Base-by-base conservation (phyloP, 73 alveolate species). In the Paramecium octaurelia region DNA sequence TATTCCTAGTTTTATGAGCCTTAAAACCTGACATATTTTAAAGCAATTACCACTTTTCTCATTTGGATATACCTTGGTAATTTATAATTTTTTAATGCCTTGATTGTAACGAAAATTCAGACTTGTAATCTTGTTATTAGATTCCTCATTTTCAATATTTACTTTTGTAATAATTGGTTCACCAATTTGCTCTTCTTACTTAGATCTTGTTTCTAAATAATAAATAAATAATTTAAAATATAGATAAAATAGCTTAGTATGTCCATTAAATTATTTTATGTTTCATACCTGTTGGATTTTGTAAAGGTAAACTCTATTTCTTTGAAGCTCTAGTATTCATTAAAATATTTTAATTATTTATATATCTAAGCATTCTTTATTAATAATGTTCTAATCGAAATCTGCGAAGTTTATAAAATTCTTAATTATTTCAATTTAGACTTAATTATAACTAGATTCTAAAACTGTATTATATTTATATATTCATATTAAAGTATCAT, bases 281-380 rank as follows among this genome's bases (percentile, higher is more conserved):
- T 64, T 54, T 31, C 29, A 64, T 64, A 64, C 84, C 84, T 64
- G 84, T 27, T 4, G 29, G 20, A 31, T 27, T 31, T 27, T 64
- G 84, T 31, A 9, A 64, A 27, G 42, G 84, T 31, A 64, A 12
- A 34, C 84, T 12, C 84, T 64, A 3, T 64, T 64, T 64, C 84
- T 64, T 64, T 64, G 44, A 27, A 64, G 84, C 84, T 64, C 84
- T 27, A 8, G 84, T 64, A 27, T 64, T 64, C 84, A 64, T 64
- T 64, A 64, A 64, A 64, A 31, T 31, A 64, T 64, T 64, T 64
- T 31, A 64, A 64, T 64, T 27, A 64, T 64, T 31, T 11, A 12
- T 64, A 3, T 64, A 5, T 23, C 84, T 11, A 64, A 14, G 84
- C 42, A 64, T 64, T 27, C 84, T 64, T 12, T 59, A 27, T 11